Evolutionary conservation across 306 rosid species (phyloP).

Genomic region (Vicia villosa): DNA sequence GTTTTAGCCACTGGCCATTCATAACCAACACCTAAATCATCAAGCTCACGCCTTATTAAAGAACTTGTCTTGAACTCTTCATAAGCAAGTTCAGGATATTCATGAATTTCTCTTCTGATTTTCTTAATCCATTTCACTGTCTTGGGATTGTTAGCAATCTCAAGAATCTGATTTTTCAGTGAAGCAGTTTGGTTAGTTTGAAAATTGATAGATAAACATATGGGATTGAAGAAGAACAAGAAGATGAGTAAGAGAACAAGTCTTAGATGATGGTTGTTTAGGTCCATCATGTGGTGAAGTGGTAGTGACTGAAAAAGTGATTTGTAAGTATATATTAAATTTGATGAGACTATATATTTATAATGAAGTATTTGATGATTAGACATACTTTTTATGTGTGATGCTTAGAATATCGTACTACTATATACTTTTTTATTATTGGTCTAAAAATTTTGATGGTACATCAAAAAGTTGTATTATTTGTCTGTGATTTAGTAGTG

Average conservation of each 20-base stretch:
- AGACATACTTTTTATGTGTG: too few relatives aligned
- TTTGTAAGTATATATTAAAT: too few relatives aligned
- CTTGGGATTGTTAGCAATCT: slow-evolving; percentile 53
- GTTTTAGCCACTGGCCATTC: slow-evolving; percentile 82
- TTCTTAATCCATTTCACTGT: slow-evolving; percentile 67
- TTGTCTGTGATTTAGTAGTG: too few relatives aligned
- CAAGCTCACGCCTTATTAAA: slow-evolving; percentile 73
- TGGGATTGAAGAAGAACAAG: slow-evolving; percentile 18
- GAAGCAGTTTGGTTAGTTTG: slow-evolving; percentile 36
- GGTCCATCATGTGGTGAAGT: slow-evolving; percentile 44
- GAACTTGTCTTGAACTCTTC: slow-evolving; percentile 75
- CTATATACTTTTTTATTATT: too few relatives aligned
- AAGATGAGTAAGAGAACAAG: slow-evolving; percentile 33
- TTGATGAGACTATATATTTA: too few relatives aligned
- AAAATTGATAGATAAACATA: slow-evolving; percentile 42
- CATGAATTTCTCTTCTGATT: too few relatives aligned
- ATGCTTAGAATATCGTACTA: too few relatives aligned
- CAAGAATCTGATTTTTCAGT: slow-evolving; percentile 45
- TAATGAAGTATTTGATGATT: too few relatives aligned
- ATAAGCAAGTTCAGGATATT: slow-evolving; percentile 56
- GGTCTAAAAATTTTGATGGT: too few relatives aligned
- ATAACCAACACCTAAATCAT: slow-evolving; percentile 56
- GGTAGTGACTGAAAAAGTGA: neutral
- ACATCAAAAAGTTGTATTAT: too few relatives aligned
- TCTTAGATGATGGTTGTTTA: neutral